Conservation (phyloP, 164 flowering plant genomes). For the Vitis riparia region DNA sequence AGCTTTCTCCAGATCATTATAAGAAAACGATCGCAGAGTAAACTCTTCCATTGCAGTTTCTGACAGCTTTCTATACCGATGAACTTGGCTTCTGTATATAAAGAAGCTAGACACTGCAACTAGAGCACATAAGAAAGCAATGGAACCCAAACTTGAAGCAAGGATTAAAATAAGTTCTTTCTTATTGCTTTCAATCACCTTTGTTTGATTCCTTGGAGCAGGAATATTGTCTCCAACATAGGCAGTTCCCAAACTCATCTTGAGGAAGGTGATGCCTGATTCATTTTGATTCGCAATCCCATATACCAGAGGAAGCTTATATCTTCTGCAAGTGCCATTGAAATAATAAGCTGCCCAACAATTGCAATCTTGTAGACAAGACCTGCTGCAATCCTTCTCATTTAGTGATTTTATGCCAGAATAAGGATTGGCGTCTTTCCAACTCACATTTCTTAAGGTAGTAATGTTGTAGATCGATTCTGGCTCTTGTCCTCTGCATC, state of each 20-base stretch:
- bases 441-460: background rate
- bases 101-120: conserved; percentile 6
- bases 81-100: background rate
- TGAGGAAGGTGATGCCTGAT: background rate
- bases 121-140: conserved; percentile 2
- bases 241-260: background rate
- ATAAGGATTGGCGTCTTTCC: background rate
- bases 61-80: background rate
- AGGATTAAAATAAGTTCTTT: background rate
- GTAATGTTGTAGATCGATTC: background rate
- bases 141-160: conserved; percentile 4
- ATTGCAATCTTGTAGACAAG: conserved; percentile 12
- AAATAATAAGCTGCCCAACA: conserved; percentile 11
- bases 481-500: background rate
- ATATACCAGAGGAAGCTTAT: conserved; percentile 11
- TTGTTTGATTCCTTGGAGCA: background rate
- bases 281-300: background rate
- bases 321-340: conserved; percentile 2
- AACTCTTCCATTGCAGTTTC: background rate
- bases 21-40: conserved; percentile 1
- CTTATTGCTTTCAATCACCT: conserved; percentile 1
- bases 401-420: background rate
- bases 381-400: conserved; percentile 2
- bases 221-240: no score
- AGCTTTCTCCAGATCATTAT: conserved; percentile 17